These are phyloP conservation scores for Myxozyma mucilagina DNA, from an alignment of 805 yeast species.

Conservation along the genomic window DNA sequence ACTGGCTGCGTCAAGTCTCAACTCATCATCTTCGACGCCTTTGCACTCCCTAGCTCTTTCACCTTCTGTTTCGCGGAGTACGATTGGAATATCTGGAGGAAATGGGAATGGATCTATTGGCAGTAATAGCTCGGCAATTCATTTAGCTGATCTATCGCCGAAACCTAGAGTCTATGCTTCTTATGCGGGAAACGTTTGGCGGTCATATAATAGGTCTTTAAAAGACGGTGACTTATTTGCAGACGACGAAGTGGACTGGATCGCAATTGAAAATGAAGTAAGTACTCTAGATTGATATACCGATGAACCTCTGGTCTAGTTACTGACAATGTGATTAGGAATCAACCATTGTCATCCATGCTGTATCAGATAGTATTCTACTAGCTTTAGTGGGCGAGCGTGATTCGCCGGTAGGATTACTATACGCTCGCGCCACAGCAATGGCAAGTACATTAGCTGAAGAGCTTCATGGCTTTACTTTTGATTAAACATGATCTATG, in stretches of 20 bases:
- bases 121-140: conserved; percentile 11
- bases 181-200: conserved; percentile 31
- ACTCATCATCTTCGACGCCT: background rate
- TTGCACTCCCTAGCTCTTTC: conserved; percentile 21
- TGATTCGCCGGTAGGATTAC: conserved; percentile 35
- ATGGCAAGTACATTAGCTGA: conserved; percentile 32
- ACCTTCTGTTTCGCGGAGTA: conserved; percentile 24
- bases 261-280: conserved; percentile 35
- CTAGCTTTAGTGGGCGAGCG: conserved; percentile 37
- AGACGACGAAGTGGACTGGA: conserved; percentile 31
- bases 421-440: conserved; percentile 34
- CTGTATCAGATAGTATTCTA: conserved; percentile 21
- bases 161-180: conserved; percentile 34
- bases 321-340: conserved; percentile 20
- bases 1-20: conserved; percentile 21
- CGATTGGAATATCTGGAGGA: background rate
- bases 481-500: conserved; percentile 6
- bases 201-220: conserved; percentile 13
- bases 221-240: background rate
- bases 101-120: conserved; percentile 1
- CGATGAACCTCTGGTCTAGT: background rate
- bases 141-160: conserved; percentile 23
- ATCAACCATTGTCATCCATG: conserved; percentile 20
- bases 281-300: background rate
- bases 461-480: conserved; percentile 34